These are phyloP conservation scores for Trichosporon coremiiforme DNA, from an alignment of 1,284 basidiomycete genomes.

Conservation along the genomic window DNA sequence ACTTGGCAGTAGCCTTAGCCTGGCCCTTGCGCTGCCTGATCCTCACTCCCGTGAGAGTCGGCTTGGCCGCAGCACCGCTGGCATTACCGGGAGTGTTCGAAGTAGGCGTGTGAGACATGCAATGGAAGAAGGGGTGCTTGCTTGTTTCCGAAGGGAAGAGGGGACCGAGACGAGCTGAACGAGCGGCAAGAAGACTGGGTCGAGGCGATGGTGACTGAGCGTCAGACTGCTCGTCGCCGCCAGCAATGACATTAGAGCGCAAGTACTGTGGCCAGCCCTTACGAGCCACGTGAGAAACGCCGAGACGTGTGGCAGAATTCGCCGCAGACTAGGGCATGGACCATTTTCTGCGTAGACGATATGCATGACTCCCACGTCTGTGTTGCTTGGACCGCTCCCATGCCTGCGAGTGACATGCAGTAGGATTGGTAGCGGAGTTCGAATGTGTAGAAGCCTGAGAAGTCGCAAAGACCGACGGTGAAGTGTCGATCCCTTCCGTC, in stretches of 20 bases:
- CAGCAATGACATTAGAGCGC: constrained; percentile 14
- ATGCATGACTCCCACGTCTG: background rate
- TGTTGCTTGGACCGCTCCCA: background rate
- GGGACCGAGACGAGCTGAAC: background rate
- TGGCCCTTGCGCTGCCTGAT: constrained; percentile 59
- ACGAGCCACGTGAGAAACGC: constrained; percentile 3
- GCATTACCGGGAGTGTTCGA: constrained; percentile 51
- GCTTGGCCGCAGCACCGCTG: constrained; percentile 53
- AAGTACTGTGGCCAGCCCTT: background rate
- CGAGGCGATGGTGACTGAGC: background rate
- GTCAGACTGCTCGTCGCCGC: background rate
- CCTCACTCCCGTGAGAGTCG: constrained; percentile 58
- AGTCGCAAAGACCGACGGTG: background rate
- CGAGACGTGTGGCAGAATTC: constrained; percentile 8
- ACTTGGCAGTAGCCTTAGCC: constrained; percentile 61
- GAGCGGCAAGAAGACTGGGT: constrained; percentile 1
- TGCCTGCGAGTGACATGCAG: background rate
- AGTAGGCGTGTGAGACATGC: constrained; percentile 56
- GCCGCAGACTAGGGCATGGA: background rate
- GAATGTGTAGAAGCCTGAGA: background rate
- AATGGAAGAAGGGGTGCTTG: constrained; percentile 34
- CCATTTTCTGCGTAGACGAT: background rate
- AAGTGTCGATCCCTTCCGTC: background rate
- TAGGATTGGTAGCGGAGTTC: no score
- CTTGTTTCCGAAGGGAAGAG: constrained; percentile 15